These are phyloP conservation scores for Ogataea nakhonphanomensis DNA, from an alignment of 805 yeast genomes.

Conservation along the genomic window DNA sequence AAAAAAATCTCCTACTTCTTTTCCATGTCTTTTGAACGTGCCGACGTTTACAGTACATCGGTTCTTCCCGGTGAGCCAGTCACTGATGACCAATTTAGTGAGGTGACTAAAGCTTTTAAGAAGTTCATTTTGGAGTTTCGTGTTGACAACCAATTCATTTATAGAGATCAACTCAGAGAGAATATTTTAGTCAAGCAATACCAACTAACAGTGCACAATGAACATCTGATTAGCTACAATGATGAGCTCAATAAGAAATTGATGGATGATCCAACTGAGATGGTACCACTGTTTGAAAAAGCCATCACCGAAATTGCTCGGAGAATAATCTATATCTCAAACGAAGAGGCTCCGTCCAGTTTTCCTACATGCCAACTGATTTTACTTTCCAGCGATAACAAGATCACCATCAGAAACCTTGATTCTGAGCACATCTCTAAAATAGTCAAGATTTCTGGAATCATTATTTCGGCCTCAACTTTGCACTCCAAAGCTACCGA, in stretches of 20 bases:
- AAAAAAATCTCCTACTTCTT: constrained; percentile 5
- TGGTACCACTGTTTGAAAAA: constrained; percentile 79
- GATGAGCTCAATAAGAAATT: constrained; percentile 85
- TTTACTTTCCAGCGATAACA: constrained; percentile 66
- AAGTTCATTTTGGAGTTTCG: constrained; percentile 83
- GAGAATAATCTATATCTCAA: constrained; percentile 53
- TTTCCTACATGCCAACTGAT: constrained; percentile 86
- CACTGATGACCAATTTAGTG: constrained; percentile 60
- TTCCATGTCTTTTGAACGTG: constrained; percentile 68
- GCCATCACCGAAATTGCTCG: constrained; percentile 86
- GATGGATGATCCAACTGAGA: constrained; percentile 81
- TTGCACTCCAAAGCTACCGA: constrained; percentile 82
- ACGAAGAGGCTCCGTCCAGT: constrained; percentile 46
- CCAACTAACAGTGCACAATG: constrained; percentile 69
- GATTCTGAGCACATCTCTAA: constrained; percentile 87
- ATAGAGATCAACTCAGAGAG: constrained; percentile 88
- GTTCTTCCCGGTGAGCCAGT: constrained; percentile 83
- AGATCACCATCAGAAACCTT: constrained; percentile 71
- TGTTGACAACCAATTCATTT: constrained; percentile 74
- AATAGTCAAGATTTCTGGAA: constrained; percentile 88
- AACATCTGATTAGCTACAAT: constrained; percentile 81
- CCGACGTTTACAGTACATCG: constrained; percentile 69
- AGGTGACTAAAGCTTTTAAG: constrained; percentile 72
- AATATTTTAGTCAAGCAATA: constrained; percentile 76
- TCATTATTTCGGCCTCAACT: constrained; percentile 87